Conservation (phyloP, 2,329 filamentous ascomycete genomes). For the Neopestalotiopsis sp. region DNA sequence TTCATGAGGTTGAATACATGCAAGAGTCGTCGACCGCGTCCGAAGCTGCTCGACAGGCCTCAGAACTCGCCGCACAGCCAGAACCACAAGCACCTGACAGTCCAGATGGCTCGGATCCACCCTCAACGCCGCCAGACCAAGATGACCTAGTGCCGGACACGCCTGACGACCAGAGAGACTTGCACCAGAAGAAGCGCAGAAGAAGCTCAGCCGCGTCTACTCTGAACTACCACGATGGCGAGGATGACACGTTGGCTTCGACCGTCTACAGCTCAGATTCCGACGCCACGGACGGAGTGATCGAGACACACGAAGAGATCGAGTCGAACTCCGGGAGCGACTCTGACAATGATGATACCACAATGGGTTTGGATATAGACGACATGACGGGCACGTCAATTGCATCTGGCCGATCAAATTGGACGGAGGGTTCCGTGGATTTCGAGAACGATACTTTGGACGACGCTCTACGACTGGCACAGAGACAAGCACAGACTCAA, state of each 20-base stretch:
- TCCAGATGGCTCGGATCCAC: conserved; percentile 58
- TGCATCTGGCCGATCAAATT: conserved; percentile 59
- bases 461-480: conserved; percentile 77
- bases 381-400: conserved; percentile 75
- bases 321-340: conserved; percentile 52
- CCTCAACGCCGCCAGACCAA: conserved; percentile 68
- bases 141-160: conserved; percentile 64
- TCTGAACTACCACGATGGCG: conserved; percentile 68
- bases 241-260: conserved; percentile 74
- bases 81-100: conserved; percentile 31
- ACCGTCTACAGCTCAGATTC: conserved; percentile 77
- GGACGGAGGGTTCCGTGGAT: conserved; percentile 62
- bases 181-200: conserved; percentile 66
- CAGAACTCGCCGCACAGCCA: conserved; percentile 54
- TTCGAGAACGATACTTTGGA: conserved; percentile 72
- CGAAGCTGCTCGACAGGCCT: conserved; percentile 77
- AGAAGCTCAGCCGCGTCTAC: conserved; percentile 72
- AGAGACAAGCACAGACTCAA: conserved; percentile 76
- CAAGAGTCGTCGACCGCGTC: conserved; percentile 86
- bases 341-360: conserved; percentile 74
- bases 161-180: conserved; percentile 68
- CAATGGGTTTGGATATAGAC: conserved; percentile 80
- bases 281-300: conserved; percentile 60
- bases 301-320: conserved; percentile 60
- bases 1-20: conserved; percentile 89